Percentiles rank a stretch among this genome's conserved stretches.
phyloP scores from a whole-genome alignment of 257 asterid genomes.

The Phtheirospermum japonicum region DNA sequence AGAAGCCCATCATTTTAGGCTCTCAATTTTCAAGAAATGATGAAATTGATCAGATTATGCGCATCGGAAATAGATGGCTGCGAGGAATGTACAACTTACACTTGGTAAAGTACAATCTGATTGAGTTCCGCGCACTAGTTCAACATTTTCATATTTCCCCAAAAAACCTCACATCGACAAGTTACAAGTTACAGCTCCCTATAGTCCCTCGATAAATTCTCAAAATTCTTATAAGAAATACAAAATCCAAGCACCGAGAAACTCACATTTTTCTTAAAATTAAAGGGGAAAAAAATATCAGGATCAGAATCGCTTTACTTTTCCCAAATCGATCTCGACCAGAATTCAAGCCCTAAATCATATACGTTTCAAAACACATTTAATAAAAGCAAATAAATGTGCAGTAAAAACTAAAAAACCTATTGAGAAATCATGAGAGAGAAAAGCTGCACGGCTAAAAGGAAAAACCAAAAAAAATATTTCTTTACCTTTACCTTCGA shows the following conservation, averaged over 20 bases:
- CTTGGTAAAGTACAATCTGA: no score
- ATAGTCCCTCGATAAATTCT: constrained; percentile 30
- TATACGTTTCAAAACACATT: neutral
- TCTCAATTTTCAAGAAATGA: no score
- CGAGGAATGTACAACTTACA: no score
- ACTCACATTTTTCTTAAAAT: constrained; percentile 12
- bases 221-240: constrained; percentile 18
- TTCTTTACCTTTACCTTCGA: constrained; percentile 39
- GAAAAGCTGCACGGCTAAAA: constrained; percentile 39
- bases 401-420: constrained; percentile 15
- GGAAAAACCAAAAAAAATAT: constrained; percentile 27
- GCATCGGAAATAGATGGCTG: no score
- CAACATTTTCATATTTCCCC: no score
- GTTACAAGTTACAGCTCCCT: constrained; percentile 17
- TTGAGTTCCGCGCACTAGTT: no score
- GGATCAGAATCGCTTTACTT: constrained; percentile 9
- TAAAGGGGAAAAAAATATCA: constrained; percentile 5
- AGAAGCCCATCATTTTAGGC: no score
- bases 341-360: constrained; percentile 21
- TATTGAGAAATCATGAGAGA: constrained; percentile 36
- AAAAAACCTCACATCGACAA: constrained; percentile 46
- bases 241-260: neutral
- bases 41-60: no score
- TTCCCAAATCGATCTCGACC: constrained; percentile 19
- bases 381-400: neutral